Base-by-base conservation (phyloP, 176 grass and related monocot genomes). In the Bothriochloa decipiens region DNA sequence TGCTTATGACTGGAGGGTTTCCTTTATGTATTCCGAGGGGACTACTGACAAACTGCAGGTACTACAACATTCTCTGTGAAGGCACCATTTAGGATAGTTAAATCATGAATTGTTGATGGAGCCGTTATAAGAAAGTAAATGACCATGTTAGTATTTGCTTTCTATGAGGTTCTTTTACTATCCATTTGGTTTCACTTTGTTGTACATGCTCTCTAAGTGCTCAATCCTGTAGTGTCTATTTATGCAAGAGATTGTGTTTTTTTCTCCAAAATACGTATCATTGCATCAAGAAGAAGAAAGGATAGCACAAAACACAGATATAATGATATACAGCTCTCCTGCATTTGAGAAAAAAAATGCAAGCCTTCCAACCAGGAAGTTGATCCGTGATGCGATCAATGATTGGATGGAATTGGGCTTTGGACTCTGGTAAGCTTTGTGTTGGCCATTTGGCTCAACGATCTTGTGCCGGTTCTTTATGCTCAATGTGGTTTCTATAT, bases 31-130 rank as follows among this genome's bases (percentile, higher is more conserved):
- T 82, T 93, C 85, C 75, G 87, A 95, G 69, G 87, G 69, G 37
- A 87, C 75, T 82, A 62, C 89, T 25, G 91, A 95, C 79, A 90
- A 85, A 84, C 82, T 98, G 77, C 93, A 90, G 92, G 96, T 98
- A 93, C 50, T 76, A 49, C 41, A 60, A 68, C 66, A 53, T 80
- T 84, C 37, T 74, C 90, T 61, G 29, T 82, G 70, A 75, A 60
- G 26, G 42, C 36, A 81, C 57, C 13, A 69, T 43, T 36, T 62
- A 70, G 32, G 5, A 47, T 75, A 85, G 41, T 79, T 85, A 9
- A 42, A 67, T 77, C 52, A 82, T 88, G 52, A 76, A 55, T 65
- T 88, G 22, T 25, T 86, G 22, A 82, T 29, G 53, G 35, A 77
- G 25, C 71, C 0, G 0, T 86, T 72, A 72, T 79, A 45, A 41